Evolutionary conservation across 495 filamentous ascomycete genomes (phyloP).

Genomic region (Amniculicola lignicola): DNA sequence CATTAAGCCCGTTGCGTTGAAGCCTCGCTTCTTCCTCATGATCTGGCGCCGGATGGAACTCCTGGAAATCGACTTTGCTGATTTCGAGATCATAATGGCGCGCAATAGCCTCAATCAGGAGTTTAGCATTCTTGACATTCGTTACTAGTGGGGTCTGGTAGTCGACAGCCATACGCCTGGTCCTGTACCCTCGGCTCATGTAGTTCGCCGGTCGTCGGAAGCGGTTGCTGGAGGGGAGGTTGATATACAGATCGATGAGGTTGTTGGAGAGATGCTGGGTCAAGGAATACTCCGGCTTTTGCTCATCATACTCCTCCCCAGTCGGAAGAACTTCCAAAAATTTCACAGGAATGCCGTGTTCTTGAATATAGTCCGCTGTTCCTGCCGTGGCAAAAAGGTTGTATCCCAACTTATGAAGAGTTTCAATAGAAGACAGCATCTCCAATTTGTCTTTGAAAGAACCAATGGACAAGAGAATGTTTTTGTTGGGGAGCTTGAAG

Average conservation of each 20-base stretch:
- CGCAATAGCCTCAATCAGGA: slow-evolving; percentile 89
- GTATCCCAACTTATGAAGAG: slow-evolving; percentile 83
- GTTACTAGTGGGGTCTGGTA: slow-evolving; percentile 97
- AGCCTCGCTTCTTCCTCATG: slow-evolving; percentile 36
- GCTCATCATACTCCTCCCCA: slow-evolving; percentile 64
- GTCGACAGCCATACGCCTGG: slow-evolving; percentile 95
- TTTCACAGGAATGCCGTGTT: slow-evolving; percentile 83
- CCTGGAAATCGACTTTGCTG: slow-evolving; percentile 80
- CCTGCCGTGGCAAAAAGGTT: slow-evolving; percentile 94
- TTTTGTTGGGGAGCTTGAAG: slow-evolving; percentile 92
- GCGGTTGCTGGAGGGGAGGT: slow-evolving; percentile 94
- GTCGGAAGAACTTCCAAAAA: slow-evolving; percentile 80
- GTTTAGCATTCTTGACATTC: slow-evolving; percentile 98
- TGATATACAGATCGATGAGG: slow-evolving; percentile 97
- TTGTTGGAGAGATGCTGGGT: slow-evolving; percentile 95
- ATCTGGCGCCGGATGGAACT: slow-evolving; percentile 39
- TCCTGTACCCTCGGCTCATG: slow-evolving; percentile 95
- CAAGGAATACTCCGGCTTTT: slow-evolving; percentile 93
- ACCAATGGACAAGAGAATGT: slow-evolving; percentile 92
- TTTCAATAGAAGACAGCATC: slow-evolving; percentile 87
- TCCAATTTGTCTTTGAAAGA: slow-evolving; percentile 97
- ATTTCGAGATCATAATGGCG: slow-evolving; percentile 82
- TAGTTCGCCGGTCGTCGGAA: slow-evolving; percentile 95
- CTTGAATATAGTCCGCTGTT: slow-evolving; percentile 92
- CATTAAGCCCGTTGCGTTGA: slow-evolving; percentile 67